These are phyloP conservation scores for Apophysomyces variabilis DNA, from an alignment of 371 early-diverging fungal species.

Conservation along the genomic window DNA sequence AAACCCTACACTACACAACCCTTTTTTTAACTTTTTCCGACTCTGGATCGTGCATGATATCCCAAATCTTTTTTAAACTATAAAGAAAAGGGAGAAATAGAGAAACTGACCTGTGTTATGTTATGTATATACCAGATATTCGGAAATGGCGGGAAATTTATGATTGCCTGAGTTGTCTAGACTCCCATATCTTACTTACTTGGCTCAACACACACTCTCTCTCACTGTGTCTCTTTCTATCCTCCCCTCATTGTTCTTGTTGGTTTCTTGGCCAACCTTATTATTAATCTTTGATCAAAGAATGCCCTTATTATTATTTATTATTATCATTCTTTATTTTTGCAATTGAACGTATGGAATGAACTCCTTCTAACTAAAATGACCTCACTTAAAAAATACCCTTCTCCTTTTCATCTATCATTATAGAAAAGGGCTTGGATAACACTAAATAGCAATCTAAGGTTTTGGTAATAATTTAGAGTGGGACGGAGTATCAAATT, in stretches of 20 bases:
- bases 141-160: background rate
- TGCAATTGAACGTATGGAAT: constrained; percentile 32
- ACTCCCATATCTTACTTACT: background rate
- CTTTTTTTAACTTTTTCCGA: constrained; percentile 10
- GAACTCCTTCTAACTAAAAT: constrained; percentile 17
- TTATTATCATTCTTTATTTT: constrained; percentile 7
- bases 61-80: constrained; percentile 7
- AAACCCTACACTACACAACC: background rate
- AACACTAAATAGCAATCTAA: no score
- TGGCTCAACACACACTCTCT: no score
- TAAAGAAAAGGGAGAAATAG: background rate
- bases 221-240: background rate
- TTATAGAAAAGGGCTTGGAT: constrained; percentile 30
- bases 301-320: background rate
- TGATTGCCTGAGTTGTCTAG: constrained; percentile 5
- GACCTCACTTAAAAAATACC: constrained; percentile 14
- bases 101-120: background rate
- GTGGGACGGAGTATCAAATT: background rate
- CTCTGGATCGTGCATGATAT: constrained; percentile 12
- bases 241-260: constrained; percentile 8
- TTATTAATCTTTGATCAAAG: constrained; percentile 5
- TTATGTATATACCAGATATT: background rate
- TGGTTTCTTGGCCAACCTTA: constrained; percentile 12
- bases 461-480: no score
- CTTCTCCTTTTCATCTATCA: constrained; percentile 5